Conservation (phyloP, 352 stramenopile species). For the Phytopythium helicoides region DNA sequence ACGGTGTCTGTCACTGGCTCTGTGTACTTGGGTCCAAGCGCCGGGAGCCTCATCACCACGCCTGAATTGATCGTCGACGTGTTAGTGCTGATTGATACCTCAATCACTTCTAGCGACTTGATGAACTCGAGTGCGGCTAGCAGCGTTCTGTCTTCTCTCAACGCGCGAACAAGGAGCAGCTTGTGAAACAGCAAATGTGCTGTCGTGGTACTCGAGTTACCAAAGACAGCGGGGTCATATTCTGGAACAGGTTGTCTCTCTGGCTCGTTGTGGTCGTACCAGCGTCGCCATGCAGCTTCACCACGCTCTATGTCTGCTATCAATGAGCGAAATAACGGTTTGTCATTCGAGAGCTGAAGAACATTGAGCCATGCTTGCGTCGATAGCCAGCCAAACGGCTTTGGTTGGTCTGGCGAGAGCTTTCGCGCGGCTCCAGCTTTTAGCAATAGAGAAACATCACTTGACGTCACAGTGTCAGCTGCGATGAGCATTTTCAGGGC, state of each 20-base stretch:
- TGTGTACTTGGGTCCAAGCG: constrained; percentile 56
- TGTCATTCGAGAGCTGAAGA: constrained; percentile 65
- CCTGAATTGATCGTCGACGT: constrained; percentile 13
- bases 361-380: constrained; percentile 66
- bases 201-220: constrained; percentile 47
- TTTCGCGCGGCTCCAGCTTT: constrained; percentile 70
- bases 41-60: constrained; percentile 30
- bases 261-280: constrained; percentile 81
- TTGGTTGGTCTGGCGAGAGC: constrained; percentile 58
- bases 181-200: constrained; percentile 69
- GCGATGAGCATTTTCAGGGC: constrained; percentile 78
- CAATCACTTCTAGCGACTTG: constrained; percentile 55
- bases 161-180: constrained; percentile 58
- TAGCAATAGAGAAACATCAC: constrained; percentile 68
- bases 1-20: constrained; percentile 71
- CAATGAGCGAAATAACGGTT: constrained; percentile 62
- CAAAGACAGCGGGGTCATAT: constrained; percentile 67
- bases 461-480: constrained; percentile 43
- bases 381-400: constrained; percentile 71
- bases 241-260: constrained; percentile 60
- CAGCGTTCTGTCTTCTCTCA: constrained; percentile 77
- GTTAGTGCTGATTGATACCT: constrained; percentile 28
- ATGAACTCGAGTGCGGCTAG: constrained; percentile 69
- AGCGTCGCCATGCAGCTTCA: constrained; percentile 66
- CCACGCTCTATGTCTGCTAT: constrained; percentile 65